Evolutionary conservation across 441 rosid species (phyloP), one percentile per base, ranked within the genome.

Genomic region (Brassica balearica): DNA sequence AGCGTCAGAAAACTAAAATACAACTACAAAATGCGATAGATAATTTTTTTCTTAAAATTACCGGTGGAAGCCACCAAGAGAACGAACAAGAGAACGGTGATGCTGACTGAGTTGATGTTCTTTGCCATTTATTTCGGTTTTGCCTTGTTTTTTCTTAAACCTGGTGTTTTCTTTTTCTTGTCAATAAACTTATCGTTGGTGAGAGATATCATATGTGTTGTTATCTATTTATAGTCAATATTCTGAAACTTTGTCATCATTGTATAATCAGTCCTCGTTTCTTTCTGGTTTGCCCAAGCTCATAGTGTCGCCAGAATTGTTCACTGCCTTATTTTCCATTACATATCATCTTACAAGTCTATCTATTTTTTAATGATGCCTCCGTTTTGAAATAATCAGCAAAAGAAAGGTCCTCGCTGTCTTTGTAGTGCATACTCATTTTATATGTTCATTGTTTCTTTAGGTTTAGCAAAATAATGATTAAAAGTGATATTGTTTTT

Each of bases 41-140:
- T 0, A 0, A 25, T 3, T 3, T 25, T 25, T 25, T 25, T 3
- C 27, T 25, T 25, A 25, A 25, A 25, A 3, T 25, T 25, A 25
- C 27, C 27, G 27, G 27, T 25, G 27, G 27, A 25, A 25, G 5
- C 41, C 38, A 6, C 15, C 38, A 62, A 0, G 20, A 62, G 5
- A 43, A 62, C 20, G 6, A 62, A 4, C 11, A 62, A 29, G 67
- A 62, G 43, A 62, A 62, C 43, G 67, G 11, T 27, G 43, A 62
- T 27, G 41, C 10, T 29, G 6, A 62, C 5, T 8, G 67, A 62
- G 22, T 62, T 27, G 11, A 62, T 8, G 20, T 62, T 62, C 43
- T 62, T 62, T 2, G 20, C 43, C 67, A 62, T 62, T 62, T 27
- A 11, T 29, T 17, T 2, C 0, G 17, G 19, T 27, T 27, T 29